phyloP scores from a whole-genome alignment of 352 stramenopile species.

The Plasmopara viticola region DNA sequence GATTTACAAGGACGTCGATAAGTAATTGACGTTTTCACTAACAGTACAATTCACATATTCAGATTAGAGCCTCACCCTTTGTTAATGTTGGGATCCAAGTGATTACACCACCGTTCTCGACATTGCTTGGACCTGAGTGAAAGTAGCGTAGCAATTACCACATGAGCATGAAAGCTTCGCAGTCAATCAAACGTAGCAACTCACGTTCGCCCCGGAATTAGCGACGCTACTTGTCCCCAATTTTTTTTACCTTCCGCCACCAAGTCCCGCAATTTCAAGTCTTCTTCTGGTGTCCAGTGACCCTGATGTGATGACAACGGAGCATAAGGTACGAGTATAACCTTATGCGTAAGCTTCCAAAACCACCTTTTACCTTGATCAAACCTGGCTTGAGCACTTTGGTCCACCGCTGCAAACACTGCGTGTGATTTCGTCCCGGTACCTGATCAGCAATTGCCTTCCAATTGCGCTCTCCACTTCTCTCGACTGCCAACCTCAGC shows the following conservation, averaged over 20 bases:
- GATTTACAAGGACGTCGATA: slow-evolving; percentile 1
- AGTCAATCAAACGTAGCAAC: slow-evolving; percentile 9
- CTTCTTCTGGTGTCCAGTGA: slow-evolving; percentile 89
- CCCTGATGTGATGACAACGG: slow-evolving; percentile 39
- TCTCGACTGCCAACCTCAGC: slow-evolving; percentile 71
- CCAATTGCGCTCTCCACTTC: slow-evolving; percentile 84
- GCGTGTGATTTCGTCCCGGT: slow-evolving; percentile 87
- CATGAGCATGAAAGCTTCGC: not conserved
- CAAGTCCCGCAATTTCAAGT: slow-evolving; percentile 74
- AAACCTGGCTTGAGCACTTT: slow-evolving; percentile 91
- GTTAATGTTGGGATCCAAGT: slow-evolving; percentile 90
- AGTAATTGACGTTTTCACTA: not conserved
- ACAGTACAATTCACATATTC: not conserved
- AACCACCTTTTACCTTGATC: slow-evolving; percentile 68
- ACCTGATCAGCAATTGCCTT: slow-evolving; percentile 90
- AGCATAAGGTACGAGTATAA: not conserved
- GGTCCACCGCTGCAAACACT: slow-evolving; percentile 91
- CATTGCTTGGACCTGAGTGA: slow-evolving; percentile 86
- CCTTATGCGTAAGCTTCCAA: not conserved
- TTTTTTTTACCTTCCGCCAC: slow-evolving; percentile 87
- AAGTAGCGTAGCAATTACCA: slow-evolving; percentile 13
- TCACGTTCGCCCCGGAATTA: slow-evolving; percentile 80
- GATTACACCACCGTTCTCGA: slow-evolving; percentile 89
- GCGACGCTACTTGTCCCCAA: slow-evolving; percentile 82
- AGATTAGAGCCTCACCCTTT: slow-evolving; percentile 61